These are phyloP conservation scores for Pythium myriotylum DNA, from an alignment of 352 stramenopile genomes.

Conservation along the genomic window DNA sequence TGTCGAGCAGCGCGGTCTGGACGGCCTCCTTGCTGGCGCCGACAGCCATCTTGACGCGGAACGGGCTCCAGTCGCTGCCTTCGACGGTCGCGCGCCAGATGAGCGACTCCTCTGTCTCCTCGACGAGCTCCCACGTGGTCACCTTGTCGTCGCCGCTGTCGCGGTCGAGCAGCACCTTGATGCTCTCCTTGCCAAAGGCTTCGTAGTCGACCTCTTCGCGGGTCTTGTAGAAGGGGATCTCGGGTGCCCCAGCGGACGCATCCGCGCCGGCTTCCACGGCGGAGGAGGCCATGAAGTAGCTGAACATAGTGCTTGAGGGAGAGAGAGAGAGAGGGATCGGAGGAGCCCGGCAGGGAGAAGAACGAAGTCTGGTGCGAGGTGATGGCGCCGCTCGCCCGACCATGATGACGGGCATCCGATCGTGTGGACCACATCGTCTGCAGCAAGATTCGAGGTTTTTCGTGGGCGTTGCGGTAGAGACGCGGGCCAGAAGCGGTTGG, in stretches of 20 bases:
- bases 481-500: not conserved
- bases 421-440: conserved; percentile 13
- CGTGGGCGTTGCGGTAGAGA: not conserved
- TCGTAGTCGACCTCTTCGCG: conserved; percentile 59
- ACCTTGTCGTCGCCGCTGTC: conserved; percentile 65
- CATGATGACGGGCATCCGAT: conserved; percentile 13
- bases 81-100: conserved; percentile 74
- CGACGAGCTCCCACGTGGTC: conserved; percentile 72
- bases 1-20: conserved; percentile 61
- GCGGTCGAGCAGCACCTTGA: conserved; percentile 64
- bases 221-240: conserved; percentile 42
- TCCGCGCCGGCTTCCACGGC: conserved; percentile 1
- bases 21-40: conserved; percentile 56
- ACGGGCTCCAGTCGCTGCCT: conserved; percentile 66
- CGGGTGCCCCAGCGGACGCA: conserved; percentile 21
- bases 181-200: conserved; percentile 63
- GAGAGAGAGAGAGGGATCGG: not conserved
- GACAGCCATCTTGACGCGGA: conserved; percentile 62
- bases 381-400: not conserved
- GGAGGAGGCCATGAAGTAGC: conserved; percentile 24
- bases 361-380: conserved; percentile 1
- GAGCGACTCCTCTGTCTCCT: conserved; percentile 45
- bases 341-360: not conserved
- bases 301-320: conserved; percentile 18
- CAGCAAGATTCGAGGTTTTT: conserved; percentile 1